Evolutionary conservation across 768 basidiomycete genomes (phyloP).

Genomic region (Xanthoconium purpureum): DNA sequence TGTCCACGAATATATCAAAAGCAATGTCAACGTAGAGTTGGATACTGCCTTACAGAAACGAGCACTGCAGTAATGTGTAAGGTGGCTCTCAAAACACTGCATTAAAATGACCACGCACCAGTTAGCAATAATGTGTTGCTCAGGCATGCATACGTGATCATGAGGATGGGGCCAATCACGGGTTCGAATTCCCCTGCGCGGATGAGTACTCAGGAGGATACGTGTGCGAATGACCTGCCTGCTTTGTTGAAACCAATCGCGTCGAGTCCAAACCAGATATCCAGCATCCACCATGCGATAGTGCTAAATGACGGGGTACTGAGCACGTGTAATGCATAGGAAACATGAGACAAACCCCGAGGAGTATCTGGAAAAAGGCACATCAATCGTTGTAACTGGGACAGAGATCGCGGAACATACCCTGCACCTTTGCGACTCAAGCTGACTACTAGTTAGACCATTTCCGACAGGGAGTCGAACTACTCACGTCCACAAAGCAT

Average conservation of each 20-base stretch:
- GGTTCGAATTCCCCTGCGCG: constrained; percentile 71
- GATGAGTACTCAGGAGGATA: constrained; percentile 2
- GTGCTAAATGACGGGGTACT: constrained; percentile 34
- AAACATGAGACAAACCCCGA: constrained; percentile 32
- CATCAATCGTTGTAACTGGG: neutral
- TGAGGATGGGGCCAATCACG: constrained; percentile 85
- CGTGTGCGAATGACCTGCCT: constrained; percentile 45
- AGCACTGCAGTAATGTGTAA: constrained; percentile 48
- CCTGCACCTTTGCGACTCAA: constrained; percentile 58
- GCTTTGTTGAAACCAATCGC: constrained; percentile 83
- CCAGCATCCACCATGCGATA: constrained; percentile 95
- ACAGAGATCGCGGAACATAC: constrained; percentile 34
- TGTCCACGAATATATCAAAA: constrained; percentile 32
- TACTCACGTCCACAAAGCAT: constrained; percentile 90
- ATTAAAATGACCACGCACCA: constrained; percentile 43
- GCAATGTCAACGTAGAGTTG: neutral
- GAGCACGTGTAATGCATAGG: neutral
- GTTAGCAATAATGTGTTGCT: constrained; percentile 92
- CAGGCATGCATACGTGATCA: constrained; percentile 87
- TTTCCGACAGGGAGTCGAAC: neutral
- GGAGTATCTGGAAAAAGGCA: constrained; percentile 27
- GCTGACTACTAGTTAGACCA: constrained; percentile 34
- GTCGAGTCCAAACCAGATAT: constrained; percentile 93
- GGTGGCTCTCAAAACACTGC: neutral
- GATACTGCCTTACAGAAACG: constrained; percentile 57